phyloP scores from a whole-genome alignment of 2,329 filamentous ascomycete genomes.

The Kalmusia sp. region DNA sequence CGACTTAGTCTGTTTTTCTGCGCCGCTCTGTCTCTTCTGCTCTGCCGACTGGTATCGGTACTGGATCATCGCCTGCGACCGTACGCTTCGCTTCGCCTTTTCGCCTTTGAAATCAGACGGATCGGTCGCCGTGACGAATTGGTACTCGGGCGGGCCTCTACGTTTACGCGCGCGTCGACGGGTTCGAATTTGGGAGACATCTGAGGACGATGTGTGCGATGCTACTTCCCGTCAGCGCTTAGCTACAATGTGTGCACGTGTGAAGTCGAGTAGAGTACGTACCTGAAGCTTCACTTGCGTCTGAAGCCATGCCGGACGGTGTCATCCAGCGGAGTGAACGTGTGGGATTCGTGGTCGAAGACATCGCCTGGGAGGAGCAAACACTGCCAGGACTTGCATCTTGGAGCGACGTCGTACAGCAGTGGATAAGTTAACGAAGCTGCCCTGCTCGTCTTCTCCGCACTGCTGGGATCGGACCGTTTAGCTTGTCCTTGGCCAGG shows the following conservation, averaged over 20 bases:
- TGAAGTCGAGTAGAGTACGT: not conserved
- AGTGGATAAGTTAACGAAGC: not conserved
- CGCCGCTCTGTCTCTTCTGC: slow-evolving; percentile 15
- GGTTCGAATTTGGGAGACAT: slow-evolving; percentile 10
- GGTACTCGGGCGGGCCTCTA: slow-evolving; percentile 35
- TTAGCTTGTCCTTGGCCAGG: not conserved
- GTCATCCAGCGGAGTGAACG: slow-evolving; percentile 1
- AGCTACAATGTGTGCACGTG: not conserved
- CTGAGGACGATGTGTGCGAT: not conserved
- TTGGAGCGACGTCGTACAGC: slow-evolving; percentile 5
- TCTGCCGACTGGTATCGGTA: slow-evolving; percentile 30
- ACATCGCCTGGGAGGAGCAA: not conserved
- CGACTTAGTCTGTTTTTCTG: not conserved
- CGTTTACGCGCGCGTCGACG: slow-evolving; percentile 28
- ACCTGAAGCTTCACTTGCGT: not conserved
- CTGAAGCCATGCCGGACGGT: slow-evolving; percentile 2
- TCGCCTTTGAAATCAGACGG: slow-evolving; percentile 40
- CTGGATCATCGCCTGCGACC: slow-evolving; percentile 43
- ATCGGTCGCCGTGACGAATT: slow-evolving; percentile 40
- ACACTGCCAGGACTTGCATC: not conserved
- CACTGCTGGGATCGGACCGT: not conserved
- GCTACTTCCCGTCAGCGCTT: slow-evolving; percentile 9
- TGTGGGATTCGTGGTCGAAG: not conserved
- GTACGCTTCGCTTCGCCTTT: slow-evolving; percentile 34
- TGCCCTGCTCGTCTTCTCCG: not conserved